Evolutionary conservation across 2,329 filamentous ascomycete genomes (phyloP).

Genomic region (Pyrenophora teres): DNA sequence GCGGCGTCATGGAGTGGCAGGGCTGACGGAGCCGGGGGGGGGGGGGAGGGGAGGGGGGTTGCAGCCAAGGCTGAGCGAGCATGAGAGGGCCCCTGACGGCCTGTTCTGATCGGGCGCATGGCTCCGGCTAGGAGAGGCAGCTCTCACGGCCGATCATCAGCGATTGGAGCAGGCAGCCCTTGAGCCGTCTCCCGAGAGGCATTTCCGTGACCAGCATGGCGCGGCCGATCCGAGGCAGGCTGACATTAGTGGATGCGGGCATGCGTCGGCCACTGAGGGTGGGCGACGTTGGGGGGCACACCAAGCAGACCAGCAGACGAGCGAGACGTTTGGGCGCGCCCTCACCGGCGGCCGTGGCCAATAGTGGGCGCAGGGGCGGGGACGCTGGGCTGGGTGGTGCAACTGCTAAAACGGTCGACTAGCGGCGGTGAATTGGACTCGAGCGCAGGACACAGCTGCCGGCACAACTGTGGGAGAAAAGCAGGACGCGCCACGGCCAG

Average conservation of each 20-base stretch:
- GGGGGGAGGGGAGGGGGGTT: not conserved
- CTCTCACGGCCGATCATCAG: constrained; percentile 32
- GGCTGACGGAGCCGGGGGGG: constrained; percentile 17
- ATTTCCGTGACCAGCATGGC: constrained; percentile 30
- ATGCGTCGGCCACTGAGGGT: constrained; percentile 28
- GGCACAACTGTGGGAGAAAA: constrained; percentile 26
- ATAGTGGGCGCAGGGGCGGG: constrained; percentile 27
- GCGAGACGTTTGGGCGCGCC: constrained; percentile 36
- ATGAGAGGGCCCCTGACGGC: constrained; percentile 17
- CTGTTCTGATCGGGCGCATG: constrained; percentile 24
- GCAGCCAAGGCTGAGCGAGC: constrained; percentile 6
- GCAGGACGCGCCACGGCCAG: constrained; percentile 15
- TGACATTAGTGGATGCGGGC: constrained; percentile 23
- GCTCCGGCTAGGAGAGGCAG: constrained; percentile 25
- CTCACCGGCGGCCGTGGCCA: constrained; percentile 26
- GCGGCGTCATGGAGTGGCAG: constrained; percentile 19
- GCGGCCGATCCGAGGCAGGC: constrained; percentile 34
- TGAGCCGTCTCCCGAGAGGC: constrained; percentile 33
- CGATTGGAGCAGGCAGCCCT: constrained; percentile 23
- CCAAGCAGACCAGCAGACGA: constrained; percentile 20
- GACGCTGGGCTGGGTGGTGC: constrained; percentile 30
- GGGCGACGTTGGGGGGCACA: constrained; percentile 29
- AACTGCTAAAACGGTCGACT: constrained; percentile 44
- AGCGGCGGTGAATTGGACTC: constrained; percentile 33
- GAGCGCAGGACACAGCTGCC: constrained; percentile 22